phyloP scores from a whole-genome alignment of 2,329 filamentous ascomycete species.

The Neofusicoccum kwambonambiense region DNA sequence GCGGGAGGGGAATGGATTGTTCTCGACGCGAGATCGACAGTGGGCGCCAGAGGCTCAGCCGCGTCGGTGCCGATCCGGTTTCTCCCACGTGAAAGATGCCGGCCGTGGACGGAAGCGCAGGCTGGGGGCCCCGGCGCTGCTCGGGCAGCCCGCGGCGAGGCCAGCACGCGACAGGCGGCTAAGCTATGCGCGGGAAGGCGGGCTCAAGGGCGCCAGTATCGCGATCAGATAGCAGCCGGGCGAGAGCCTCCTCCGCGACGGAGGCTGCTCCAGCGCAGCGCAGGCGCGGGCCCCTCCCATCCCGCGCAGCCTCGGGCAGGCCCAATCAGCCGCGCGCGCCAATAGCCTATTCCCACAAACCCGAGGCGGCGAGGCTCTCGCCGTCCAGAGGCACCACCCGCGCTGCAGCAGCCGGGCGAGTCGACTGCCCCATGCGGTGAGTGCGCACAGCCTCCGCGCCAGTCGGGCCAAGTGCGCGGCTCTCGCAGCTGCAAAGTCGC shows the following conservation, averaged over 20 bases:
- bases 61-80: constrained; percentile 6
- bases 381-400: neutral
- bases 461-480: neutral
- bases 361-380: constrained; percentile 12
- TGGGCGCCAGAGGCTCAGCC: constrained; percentile 9
- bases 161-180: constrained; percentile 5
- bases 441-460: constrained; percentile 9
- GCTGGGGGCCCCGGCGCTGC: neutral
- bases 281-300: neutral
- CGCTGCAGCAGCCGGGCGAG: neutral
- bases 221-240: neutral
- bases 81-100: neutral
- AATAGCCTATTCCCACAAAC: constrained; percentile 13
- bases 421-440: constrained; percentile 13
- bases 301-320: neutral
- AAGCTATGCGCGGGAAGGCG: neutral
- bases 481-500: neutral
- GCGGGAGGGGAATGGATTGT: constrained; percentile 9
- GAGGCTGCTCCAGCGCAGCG: constrained; percentile 9
- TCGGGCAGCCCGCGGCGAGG: neutral
- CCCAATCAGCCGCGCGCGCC: constrained; percentile 3
- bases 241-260: constrained; percentile 5
- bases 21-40: constrained; percentile 13
- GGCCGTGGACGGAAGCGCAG: neutral
- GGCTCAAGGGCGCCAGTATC: neutral